Conservation (phyloP, 2,329 filamentous ascomycete species). For the Cytospora piceicola region DNA sequence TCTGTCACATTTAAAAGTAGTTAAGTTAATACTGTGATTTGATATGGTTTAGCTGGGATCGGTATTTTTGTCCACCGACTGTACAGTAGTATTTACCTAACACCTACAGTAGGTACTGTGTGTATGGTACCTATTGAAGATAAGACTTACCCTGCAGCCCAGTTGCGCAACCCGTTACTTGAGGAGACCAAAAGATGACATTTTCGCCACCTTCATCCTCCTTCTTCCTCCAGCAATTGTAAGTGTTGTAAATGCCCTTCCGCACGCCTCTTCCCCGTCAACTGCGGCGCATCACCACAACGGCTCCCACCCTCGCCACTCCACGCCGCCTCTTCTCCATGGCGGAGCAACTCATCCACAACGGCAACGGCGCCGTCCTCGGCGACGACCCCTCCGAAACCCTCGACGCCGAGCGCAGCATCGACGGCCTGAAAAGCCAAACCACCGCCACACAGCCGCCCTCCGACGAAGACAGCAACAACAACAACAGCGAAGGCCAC, state of each 20-base stretch:
- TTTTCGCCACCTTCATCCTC: neutral
- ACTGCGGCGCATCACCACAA: constrained; percentile 17
- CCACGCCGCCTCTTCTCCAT: constrained; percentile 19
- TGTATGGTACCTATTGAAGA: neutral
- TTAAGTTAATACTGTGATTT: no score
- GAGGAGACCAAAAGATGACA: neutral
- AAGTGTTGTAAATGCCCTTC: constrained; percentile 20
- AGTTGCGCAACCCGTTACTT: neutral
- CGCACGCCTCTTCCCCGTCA: constrained; percentile 19
- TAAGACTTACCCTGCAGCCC: neutral
- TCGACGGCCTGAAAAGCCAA: constrained; percentile 21
- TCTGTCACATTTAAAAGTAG: no score
- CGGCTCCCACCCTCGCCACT: neutral
- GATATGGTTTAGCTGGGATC: no score
- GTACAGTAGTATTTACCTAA: no score
- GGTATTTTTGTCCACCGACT: no score
- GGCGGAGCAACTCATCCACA: constrained; percentile 26
- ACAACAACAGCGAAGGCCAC: constrained; percentile 38
- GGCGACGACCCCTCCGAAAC: constrained; percentile 1
- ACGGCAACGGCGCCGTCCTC: constrained; percentile 23
- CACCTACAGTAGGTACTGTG: neutral
- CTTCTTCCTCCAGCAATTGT: neutral
- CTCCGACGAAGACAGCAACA: constrained; percentile 39
- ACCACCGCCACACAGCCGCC: constrained; percentile 16
- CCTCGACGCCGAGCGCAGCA: constrained; percentile 9